A percentile compares a stretch with the other conserved stretches of the same genome.
Conservation (phyloP, 352 stramenopile genomes). For the Globisporangium barbulae region DNA sequence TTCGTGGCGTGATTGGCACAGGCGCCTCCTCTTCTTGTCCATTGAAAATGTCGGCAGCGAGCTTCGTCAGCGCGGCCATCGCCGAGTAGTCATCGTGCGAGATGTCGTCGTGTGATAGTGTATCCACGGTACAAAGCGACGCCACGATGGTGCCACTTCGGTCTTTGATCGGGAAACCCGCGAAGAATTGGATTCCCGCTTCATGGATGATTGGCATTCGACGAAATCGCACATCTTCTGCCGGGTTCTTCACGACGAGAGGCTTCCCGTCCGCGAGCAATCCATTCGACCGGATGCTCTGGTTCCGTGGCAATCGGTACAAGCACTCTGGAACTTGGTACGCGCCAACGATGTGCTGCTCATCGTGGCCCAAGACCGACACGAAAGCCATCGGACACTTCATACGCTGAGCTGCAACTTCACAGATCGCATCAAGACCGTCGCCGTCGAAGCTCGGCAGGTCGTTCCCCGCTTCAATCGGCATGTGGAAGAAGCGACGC, state of each 20-base stretch:
- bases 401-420: slow-evolving; percentile 45
- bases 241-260: slow-evolving; percentile 43
- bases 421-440: slow-evolving; percentile 55
- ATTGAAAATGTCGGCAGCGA: slow-evolving; percentile 51
- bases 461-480: slow-evolving; percentile 14
- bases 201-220: slow-evolving; percentile 37
- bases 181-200: slow-evolving; percentile 45
- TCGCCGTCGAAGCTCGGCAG: slow-evolving; percentile 10
- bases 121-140: slow-evolving; percentile 41
- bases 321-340: slow-evolving; percentile 19
- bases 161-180: slow-evolving; percentile 46
- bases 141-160: slow-evolving; percentile 23
- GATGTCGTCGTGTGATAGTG: slow-evolving; percentile 26
- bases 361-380: slow-evolving; percentile 22
- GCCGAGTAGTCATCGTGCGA: slow-evolving; percentile 35
- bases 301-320: slow-evolving; percentile 16
- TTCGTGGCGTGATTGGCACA: slow-evolving; percentile 21
- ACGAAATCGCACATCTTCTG: slow-evolving; percentile 30
- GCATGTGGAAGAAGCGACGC: not conserved
- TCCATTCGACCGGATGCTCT: slow-evolving; percentile 16
- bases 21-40: not conserved
- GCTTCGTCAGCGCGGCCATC: slow-evolving; percentile 51
- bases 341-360: slow-evolving; percentile 35
- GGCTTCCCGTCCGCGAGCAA: slow-evolving; percentile 19
- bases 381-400: slow-evolving; percentile 47